phyloP scores from a whole-genome alignment of 352 stramenopile genomes.

The Phytophthora cactorum region DNA sequence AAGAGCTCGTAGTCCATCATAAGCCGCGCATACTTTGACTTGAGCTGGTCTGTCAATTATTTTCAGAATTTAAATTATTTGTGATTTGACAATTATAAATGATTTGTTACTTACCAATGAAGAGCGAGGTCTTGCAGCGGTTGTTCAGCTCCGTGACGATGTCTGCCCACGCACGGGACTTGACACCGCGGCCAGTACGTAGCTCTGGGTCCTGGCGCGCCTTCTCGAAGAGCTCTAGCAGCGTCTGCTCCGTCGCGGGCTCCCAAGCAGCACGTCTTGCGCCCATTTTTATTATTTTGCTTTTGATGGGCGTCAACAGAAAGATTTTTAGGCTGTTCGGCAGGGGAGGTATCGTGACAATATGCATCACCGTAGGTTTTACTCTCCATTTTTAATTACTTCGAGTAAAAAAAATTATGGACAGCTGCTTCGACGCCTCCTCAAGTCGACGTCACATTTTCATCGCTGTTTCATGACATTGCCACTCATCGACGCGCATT shows the following conservation, averaged over 20 bases:
- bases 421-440: not conserved
- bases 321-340: slow-evolving; percentile 23
- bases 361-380: slow-evolving; percentile 18
- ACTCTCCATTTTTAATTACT: not conserved
- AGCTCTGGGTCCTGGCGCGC: slow-evolving; percentile 31
- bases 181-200: slow-evolving; percentile 33
- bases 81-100: not conserved
- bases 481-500: slow-evolving; percentile 66
- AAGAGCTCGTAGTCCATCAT: slow-evolving; percentile 46
- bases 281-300: slow-evolving; percentile 38
- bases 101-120: slow-evolving; percentile 25
- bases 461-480: slow-evolving; percentile 24
- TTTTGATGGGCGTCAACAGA: slow-evolving; percentile 10
- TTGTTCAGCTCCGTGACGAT: slow-evolving; percentile 36
- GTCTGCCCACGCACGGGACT: slow-evolving; percentile 20
- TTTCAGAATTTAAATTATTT: slow-evolving; percentile 2
- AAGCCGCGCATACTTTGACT: slow-evolving; percentile 43
- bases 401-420: not conserved
- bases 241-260: slow-evolving; percentile 28
- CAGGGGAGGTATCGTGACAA: slow-evolving; percentile 5
- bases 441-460: slow-evolving; percentile 3
- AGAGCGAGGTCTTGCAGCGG: slow-evolving; percentile 31
- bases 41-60: slow-evolving; percentile 36
- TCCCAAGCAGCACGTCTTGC: slow-evolving; percentile 34
- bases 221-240: slow-evolving; percentile 44